Percentiles rank a stretch among this genome's conserved stretches.
phyloP scores from a whole-genome alignment of 768 basidiomycete species.

The Russula vinacea region DNA sequence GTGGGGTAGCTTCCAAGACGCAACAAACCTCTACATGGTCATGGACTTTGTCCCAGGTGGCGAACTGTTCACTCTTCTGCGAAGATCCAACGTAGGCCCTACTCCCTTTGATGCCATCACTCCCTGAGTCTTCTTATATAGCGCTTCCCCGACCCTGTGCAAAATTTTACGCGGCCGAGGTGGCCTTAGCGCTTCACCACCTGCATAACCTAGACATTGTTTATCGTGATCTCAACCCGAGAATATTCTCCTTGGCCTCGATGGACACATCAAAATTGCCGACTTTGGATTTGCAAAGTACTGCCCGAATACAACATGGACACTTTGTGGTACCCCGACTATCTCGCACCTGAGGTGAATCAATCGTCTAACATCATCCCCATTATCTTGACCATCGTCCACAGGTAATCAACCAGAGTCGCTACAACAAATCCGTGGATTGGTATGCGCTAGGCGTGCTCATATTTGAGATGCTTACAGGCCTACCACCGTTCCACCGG shows the following conservation, averaged over 20 bases:
- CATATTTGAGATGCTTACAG: slow-evolving; percentile 96
- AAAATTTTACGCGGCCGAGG: slow-evolving; percentile 96
- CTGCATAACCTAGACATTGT: slow-evolving; percentile 85
- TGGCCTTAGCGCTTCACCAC: slow-evolving; percentile 88
- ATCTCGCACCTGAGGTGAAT: slow-evolving; percentile 88
- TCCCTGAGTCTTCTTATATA: slow-evolving; percentile 43
- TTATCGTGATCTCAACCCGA: slow-evolving; percentile 97
- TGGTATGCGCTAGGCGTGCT: slow-evolving; percentile 99
- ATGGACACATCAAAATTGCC: slow-evolving; percentile 95
- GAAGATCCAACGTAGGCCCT: slow-evolving; percentile 76
- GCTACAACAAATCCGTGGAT: slow-evolving; percentile 96
- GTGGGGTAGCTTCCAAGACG: slow-evolving; percentile 94
- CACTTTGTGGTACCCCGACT: slow-evolving; percentile 93
- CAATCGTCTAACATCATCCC: neutral
- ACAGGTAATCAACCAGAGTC: slow-evolving; percentile 72
- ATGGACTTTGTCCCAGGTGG: slow-evolving; percentile 97
- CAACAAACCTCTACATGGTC: slow-evolving; percentile 93
- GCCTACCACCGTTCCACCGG: slow-evolving; percentile 92
- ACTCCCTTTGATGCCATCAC: slow-evolving; percentile 1
- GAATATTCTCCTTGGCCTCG: slow-evolving; percentile 88
- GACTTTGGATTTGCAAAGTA: slow-evolving; percentile 96
- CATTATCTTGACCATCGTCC: slow-evolving; percentile 2
- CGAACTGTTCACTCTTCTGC: slow-evolving; percentile 89
- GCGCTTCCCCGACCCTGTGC: slow-evolving; percentile 94
- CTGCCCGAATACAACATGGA: slow-evolving; percentile 87